Evolutionary conservation across 139 green algal genomes (phyloP), one percentile per base, ranked within the genome.

Genomic region (Bryopsis sp.): DNA sequence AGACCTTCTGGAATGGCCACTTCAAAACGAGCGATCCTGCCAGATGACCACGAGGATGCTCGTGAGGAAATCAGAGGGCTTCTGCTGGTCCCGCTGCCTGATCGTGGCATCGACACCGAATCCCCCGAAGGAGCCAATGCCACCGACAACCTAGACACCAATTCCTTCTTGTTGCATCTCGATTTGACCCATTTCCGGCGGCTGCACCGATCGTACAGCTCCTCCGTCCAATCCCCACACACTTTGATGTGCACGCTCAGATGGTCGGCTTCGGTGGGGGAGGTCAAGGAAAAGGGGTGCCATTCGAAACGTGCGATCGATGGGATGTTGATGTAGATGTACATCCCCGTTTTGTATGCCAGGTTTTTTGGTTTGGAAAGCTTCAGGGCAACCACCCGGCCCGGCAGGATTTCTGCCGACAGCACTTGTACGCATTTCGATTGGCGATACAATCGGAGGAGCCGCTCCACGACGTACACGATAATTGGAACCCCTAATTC

Each of bases 241-340:
- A 6, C 29, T n/a, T n/a, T 29, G 32, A 67, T 67, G 31, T 67
- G 59, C 26, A 67, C 32, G 31, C 59, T 8, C 22, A 67, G 15
- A 24, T 67, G 43, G 19, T 50, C 43, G 11, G 43, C 19, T 19
- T 50, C 43, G 19, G 11, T 50, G 19, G 43, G 43, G 19, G 43
- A 50, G 43, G 43, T 19, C 43, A 50, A 19, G 15, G 19, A 26
- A 19, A 50, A 50, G 15, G 43, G 43, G 19, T 50, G 43, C 43
- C 43, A 50, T 19, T 50, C 43, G 43, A 50, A 50, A 19, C 43
- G 43, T 26, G 43, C 11, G 43, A 50, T 50, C 43, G 11, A 11
- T 11, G 43, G 43, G 43, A 11, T 26, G 19, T 19, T 11, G 43
- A 50, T 50, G 43, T 50, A 50, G 43, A 50, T 50, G 43, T 26